Base-by-base conservation (phyloP, 2,329 filamentous ascomycete genomes). In the Sporothrix curviconia region DNA sequence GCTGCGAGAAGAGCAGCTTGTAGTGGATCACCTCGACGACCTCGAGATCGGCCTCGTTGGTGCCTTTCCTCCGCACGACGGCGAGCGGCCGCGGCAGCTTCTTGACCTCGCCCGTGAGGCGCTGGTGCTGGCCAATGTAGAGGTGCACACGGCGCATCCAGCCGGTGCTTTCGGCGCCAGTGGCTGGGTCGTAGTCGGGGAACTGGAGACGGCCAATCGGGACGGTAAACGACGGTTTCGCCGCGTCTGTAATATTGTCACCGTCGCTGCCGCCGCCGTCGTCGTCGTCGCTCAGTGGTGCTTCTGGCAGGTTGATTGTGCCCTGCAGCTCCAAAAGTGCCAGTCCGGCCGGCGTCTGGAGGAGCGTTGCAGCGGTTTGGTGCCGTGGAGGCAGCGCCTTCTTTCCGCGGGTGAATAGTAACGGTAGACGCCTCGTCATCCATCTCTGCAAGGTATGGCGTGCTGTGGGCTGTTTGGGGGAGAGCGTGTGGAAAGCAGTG, bases 71-170 rank as follows among this genome's bases (percentile, higher is more conserved):
- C 61, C 84, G 80, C 24, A 97, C 78, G n/a, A 97, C 77, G 4
- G 87, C 94, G 63, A 96, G 69, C 3, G 92, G 85, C 66, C 83
- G 88, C 6, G 81, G 80, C 51, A 97, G 73, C 72, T 91, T 95
- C 78, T 91, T 95, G 50, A 95, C 85, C 71, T 97, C 91, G 3
- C 94, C 94, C 1, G 85, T 89, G 68, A 97, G 80, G 60, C 92
- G 81, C 74, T 97, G 94, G 69, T 96, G 88, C 67, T 86, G 83
- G 6, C 92, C 94, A 4, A 97, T 82, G 68, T 92, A 96, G 50
- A 97, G 75, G 67, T 95, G 89, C 28, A 92, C 90, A 36, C 83
- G 80, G 72, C 91, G 95, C 89, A 92, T 95, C 92, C 92, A 96
- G 9, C 80, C 81, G 0, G 82, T 85, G 40, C 24, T 32, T 46